phyloP scores from a whole-genome alignment of 805 yeast species.

The Lipomyces sp. region DNA sequence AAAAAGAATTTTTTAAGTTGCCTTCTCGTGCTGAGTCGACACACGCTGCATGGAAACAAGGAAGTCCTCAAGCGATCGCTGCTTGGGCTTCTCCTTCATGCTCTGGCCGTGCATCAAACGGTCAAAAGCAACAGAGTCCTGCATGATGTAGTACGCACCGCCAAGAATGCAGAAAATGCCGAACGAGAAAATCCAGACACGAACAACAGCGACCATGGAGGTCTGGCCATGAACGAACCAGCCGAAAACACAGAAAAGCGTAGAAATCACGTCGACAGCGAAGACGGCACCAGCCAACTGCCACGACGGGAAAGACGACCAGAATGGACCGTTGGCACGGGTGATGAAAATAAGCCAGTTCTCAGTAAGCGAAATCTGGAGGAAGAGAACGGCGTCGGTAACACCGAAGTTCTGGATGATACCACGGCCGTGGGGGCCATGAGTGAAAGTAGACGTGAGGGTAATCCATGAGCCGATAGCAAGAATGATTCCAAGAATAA shows the following conservation, averaged over 20 bases:
- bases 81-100: slow-evolving; percentile 41
- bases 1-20: slow-evolving; percentile 31
- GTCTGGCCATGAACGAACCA: slow-evolving; percentile 98
- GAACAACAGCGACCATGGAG: slow-evolving; percentile 89
- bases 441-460: slow-evolving; percentile 87
- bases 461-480: slow-evolving; percentile 89
- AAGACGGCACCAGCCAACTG: slow-evolving; percentile 93
- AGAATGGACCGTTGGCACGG: slow-evolving; percentile 97
- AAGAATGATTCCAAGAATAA: slow-evolving; percentile 62
- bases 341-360: slow-evolving; percentile 97
- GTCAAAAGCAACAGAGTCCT: slow-evolving; percentile 51
- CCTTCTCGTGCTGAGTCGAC: slow-evolving; percentile 63
- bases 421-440: slow-evolving; percentile 66
- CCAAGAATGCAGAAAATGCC: slow-evolving; percentile 96
- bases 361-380: slow-evolving; percentile 91
- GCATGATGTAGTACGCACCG: slow-evolving; percentile 94
- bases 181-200: slow-evolving; percentile 93
- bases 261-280: slow-evolving; percentile 84
- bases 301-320: slow-evolving; percentile 96
- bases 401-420: slow-evolving; percentile 95
- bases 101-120: slow-evolving; percentile 56
- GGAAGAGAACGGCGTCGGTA: slow-evolving; percentile 86
- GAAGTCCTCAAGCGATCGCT: slow-evolving; percentile 58
- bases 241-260: slow-evolving; percentile 89
- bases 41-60: slow-evolving; percentile 63